phyloP scores from a whole-genome alignment of 306 rosid species.

The Ceratonia siliqua region DNA sequence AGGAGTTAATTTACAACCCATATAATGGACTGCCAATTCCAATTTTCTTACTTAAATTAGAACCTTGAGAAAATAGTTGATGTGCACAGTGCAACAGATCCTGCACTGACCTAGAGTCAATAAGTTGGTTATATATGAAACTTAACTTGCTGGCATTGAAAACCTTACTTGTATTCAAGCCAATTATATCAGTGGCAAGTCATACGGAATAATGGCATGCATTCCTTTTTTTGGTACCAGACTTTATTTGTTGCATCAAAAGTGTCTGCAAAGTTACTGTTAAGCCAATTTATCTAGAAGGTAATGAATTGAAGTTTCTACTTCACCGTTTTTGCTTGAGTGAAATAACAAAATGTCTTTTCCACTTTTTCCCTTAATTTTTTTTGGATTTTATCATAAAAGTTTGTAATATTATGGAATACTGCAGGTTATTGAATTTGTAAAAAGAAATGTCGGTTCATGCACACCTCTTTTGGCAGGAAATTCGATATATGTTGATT shows the following conservation, averaged over 20 bases:
- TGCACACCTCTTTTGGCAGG: conserved; percentile 83
- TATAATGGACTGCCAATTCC: background rate
- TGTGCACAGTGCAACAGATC: background rate
- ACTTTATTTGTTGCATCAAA: conserved; percentile 10
- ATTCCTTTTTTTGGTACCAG: background rate
- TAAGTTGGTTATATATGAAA: background rate
- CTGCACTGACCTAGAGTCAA: background rate
- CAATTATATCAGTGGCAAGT: background rate
- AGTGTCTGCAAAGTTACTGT: conserved; percentile 7
- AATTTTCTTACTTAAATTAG: background rate
- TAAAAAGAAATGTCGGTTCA: conserved; percentile 59
- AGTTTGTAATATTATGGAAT: background rate
- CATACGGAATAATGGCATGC: background rate
- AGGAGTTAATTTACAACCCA: background rate
- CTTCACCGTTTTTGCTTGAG: background rate
- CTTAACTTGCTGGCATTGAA: background rate
- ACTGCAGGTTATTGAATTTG: conserved; percentile 88
- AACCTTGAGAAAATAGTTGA: background rate
- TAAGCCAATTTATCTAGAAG: background rate
- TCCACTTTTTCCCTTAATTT: background rate
- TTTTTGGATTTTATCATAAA: background rate
- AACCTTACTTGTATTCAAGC: background rate
- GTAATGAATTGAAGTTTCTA: conserved; percentile 24
- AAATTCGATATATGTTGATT: conserved; percentile 85
- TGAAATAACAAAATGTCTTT: conserved; percentile 9